Base-by-base conservation (phyloP, 257 asterid species). In the Rauvolfia tetraphylla region DNA sequence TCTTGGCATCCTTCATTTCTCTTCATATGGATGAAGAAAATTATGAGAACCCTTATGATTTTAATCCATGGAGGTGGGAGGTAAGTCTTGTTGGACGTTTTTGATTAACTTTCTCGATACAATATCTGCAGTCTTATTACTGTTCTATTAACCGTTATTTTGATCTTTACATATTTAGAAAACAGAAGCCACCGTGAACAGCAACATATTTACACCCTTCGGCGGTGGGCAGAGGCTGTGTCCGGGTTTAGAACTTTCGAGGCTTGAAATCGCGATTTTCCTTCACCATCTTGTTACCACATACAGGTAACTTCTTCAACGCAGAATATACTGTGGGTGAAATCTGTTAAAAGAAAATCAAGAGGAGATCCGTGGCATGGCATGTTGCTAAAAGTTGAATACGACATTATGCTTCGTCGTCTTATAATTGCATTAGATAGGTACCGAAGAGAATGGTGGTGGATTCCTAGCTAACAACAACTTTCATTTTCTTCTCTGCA, bases 161-260 rank as follows among this genome's bases (percentile, higher is more conserved):
- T 31, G 41, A 13, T 31, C 15, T 15, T 38, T 67, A 31, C 44
- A 62, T 53, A 22, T 65, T 51, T 86, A 95, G 98, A 83, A 86
- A 71, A 58, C 72, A 5, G 97, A 87, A 76, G 76, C 75, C 29
- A 72, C 84, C 10, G 82, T 75, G 15, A 88, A 78, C 77, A 89
- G 86, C 90, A 91, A 78, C 76, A 83, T 78, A 5, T 95, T 91
- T 74, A 93, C 99, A 5, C 98, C 99, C 7, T 93, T 95, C 36
- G 99, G 99, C 38, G 99, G 99, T 71, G 99, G 99, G 68, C 99
- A 95, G 76, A 88, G 99, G 82, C 89, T 95, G 9, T 95, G 98
- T 62, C 98, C 99, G 34, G 98, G 98, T 31, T 73, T 91, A 44
- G 99, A 95, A 79, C 97, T 95, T 29, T 87, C 99, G 1, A 88